Percentiles rank a stretch among this genome's conserved stretches.
Conservation (phyloP, 306 rosid genomes). For the Canavalia gladiata region DNA sequence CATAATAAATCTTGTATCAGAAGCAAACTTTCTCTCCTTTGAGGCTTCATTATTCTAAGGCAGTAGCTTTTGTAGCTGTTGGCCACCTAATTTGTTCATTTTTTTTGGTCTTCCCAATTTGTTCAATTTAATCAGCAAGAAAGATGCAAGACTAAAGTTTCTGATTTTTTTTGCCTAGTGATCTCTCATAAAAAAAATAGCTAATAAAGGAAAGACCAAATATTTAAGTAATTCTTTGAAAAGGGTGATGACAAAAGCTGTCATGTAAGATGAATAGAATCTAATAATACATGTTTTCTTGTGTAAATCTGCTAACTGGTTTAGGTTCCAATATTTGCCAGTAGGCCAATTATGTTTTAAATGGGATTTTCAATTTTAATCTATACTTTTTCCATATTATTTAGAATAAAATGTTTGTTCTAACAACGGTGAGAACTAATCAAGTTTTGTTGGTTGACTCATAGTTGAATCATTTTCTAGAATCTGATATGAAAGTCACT, state of each 20-base stretch:
- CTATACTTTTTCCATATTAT: not conserved
- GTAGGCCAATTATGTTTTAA: no score
- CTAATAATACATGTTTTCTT: not conserved
- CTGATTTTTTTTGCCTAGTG: not conserved
- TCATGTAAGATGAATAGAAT: not conserved
- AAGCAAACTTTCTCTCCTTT: constrained; percentile 21
- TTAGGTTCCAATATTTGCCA: not conserved
- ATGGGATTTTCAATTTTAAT: not conserved
- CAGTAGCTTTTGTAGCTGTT: constrained; percentile 11
- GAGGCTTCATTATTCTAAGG: constrained; percentile 12
- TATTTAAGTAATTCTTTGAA: not conserved
- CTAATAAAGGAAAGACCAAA: not conserved
- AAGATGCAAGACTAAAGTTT: constrained; percentile 9
- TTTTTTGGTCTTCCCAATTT: not conserved
- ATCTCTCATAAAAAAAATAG: not conserved
- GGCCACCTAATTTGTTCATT: not conserved
- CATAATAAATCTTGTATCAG: constrained; percentile 19
- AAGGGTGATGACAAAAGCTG: not conserved
- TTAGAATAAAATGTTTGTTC: not conserved
- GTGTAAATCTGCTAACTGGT: not conserved
- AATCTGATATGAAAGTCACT: constrained; percentile 2
- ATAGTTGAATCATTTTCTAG: constrained; percentile 8
- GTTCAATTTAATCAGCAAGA: constrained; percentile 6
- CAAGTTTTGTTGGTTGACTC: constrained; percentile 25
- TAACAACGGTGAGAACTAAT: not conserved